Percentiles rank a stretch among this genome's conserved stretches.
These are phyloP conservation scores for Cenchrus americanus DNA, from an alignment of 176 grass and related monocot genomes.

Conservation along the genomic window DNA sequence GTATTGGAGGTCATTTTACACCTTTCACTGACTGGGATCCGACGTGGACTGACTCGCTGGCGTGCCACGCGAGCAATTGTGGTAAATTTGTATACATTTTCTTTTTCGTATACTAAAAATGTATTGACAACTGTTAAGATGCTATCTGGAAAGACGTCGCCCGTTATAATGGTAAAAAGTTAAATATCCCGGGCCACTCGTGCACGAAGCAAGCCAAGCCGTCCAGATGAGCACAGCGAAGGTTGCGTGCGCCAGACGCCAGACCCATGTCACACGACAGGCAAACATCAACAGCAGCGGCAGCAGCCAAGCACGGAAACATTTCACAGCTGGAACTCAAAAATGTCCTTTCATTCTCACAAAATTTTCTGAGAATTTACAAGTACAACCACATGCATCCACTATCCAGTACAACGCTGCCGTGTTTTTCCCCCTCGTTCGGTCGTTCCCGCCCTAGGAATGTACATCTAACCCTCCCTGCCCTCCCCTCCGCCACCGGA, in stretches of 20 bases:
- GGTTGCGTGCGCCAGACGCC: too few relatives aligned
- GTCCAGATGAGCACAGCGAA: not conserved
- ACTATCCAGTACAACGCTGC: slow-evolving; percentile 41
- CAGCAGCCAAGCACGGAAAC: not conserved
- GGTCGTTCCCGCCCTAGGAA: slow-evolving; percentile 58
- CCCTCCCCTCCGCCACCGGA: not conserved
- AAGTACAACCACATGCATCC: slow-evolving; percentile 62
- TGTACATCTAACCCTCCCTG: slow-evolving; percentile 67
- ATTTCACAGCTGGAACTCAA: slow-evolving; percentile 38
- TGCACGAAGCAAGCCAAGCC: too few relatives aligned
- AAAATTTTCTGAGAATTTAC: slow-evolving; percentile 81
- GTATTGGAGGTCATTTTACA: too few relatives aligned
- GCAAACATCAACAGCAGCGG: not conserved
- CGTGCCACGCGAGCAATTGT: too few relatives aligned
- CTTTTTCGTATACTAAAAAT: too few relatives aligned
- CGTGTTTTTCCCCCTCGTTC: slow-evolving; percentile 5
- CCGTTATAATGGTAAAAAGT: too few relatives aligned
- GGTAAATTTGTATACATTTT: too few relatives aligned
- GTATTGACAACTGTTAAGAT: too few relatives aligned
- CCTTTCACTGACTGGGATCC: too few relatives aligned
- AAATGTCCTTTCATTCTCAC: slow-evolving; percentile 69
- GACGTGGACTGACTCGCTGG: too few relatives aligned
- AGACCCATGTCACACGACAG: not conserved
- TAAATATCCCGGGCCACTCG: too few relatives aligned
- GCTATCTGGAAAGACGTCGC: too few relatives aligned